These are phyloP conservation scores for Tardiomyces blankii DNA, from an alignment of 1,139 yeast species.

Conservation along the genomic window DNA sequence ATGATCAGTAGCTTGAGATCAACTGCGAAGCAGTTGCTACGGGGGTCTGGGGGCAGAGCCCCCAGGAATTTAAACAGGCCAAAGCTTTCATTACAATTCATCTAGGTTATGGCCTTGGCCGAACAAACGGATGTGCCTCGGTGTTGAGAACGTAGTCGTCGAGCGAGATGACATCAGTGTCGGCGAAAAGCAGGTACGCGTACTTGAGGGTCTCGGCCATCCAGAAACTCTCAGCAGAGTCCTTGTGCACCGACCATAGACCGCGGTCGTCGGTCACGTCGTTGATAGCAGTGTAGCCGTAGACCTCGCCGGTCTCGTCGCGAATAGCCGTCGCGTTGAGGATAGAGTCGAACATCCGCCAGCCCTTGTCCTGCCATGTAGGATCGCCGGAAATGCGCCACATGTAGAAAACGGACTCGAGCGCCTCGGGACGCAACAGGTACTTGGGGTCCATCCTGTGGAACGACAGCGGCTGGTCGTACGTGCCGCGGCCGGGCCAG, in stretches of 20 bases:
- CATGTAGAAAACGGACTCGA: conserved; percentile 64
- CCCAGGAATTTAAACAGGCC: too few relatives aligned
- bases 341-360: conserved; percentile 48
- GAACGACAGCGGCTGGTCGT: conserved; percentile 27
- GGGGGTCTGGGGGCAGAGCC: too few relatives aligned
- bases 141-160: conserved; percentile 68
- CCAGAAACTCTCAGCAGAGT: conserved; percentile 62
- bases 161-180: conserved; percentile 44
- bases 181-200: conserved; percentile 59
- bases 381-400: conserved; percentile 65
- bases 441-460: conserved; percentile 37
- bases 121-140: conserved; percentile 61
- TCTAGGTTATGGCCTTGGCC: conserved; percentile 3
- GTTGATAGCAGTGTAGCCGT: conserved; percentile 35
- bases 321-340: conserved; percentile 19
- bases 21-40: too few relatives aligned
- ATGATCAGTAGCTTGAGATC: too few relatives aligned
- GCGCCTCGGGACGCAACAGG: conserved; percentile 62
- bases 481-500: conserved; percentile 5
- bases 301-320: conserved; percentile 31
- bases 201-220: conserved; percentile 71
- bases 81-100: too few relatives aligned
- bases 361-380: conserved; percentile 61
- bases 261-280: conserved; percentile 34
- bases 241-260: conserved; percentile 18